These are phyloP conservation scores for Aureobasidium sp. DNA, from an alignment of 2,329 filamentous ascomycete genomes.

Conservation along the genomic window DNA sequence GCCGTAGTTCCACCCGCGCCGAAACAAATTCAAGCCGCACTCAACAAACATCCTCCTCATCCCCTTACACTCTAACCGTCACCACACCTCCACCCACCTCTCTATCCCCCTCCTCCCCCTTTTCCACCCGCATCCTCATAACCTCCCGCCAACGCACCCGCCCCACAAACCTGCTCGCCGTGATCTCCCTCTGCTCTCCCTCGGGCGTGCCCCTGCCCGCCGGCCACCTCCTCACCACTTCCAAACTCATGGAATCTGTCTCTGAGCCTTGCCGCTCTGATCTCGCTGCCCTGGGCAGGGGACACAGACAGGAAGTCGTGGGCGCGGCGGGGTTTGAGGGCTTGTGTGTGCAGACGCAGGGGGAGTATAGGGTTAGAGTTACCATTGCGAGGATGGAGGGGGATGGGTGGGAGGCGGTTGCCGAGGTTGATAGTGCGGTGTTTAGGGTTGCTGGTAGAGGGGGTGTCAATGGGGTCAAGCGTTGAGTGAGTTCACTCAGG, in stretches of 20 bases:
- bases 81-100: neutral
- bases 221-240: neutral
- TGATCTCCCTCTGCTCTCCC: neutral
- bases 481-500: neutral
- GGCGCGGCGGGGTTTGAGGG: neutral
- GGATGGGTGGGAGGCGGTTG: constrained; percentile 6
- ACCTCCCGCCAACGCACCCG: neutral
- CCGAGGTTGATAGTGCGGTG: neutral
- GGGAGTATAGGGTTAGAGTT: neutral
- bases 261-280: neutral
- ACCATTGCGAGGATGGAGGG: neutral
- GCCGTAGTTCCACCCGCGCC: neutral
- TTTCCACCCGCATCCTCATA: neutral
- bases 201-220: neutral
- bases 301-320: neutral
- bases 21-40: neutral
- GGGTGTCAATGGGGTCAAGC: neutral
- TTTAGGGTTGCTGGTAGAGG: neutral
- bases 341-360: neutral
- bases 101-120: neutral
- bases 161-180: neutral
- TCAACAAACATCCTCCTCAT: neutral
- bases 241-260: constrained; percentile 1
- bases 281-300: neutral
- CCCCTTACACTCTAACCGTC: neutral